Evolutionary conservation across 345 rosid species (phyloP).

Genomic region (Ricinus communis): DNA sequence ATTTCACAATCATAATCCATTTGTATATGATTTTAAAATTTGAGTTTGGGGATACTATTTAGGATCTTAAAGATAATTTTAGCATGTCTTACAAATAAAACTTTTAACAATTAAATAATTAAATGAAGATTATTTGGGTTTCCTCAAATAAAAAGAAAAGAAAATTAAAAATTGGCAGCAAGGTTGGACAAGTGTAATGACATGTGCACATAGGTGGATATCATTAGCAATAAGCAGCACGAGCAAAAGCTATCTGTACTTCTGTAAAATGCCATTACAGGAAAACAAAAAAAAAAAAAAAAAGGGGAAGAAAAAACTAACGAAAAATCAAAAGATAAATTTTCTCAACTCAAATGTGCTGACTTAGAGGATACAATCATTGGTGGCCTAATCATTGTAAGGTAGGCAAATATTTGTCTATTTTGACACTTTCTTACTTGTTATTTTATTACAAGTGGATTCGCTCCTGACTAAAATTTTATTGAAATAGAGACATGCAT

Average conservation of each 20-base stretch:
- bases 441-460: too few relatives aligned
- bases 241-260: neutral
- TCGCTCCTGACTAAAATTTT: too few relatives aligned
- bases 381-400: neutral
- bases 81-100: too few relatives aligned
- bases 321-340: neutral
- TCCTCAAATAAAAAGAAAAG: too few relatives aligned
- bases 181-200: neutral
- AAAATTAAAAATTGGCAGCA: too few relatives aligned
- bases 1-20: too few relatives aligned
- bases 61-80: too few relatives aligned
- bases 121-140: neutral
- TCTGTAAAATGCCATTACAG: neutral
- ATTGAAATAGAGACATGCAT: too few relatives aligned
- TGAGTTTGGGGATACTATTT: too few relatives aligned
- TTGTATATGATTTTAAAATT: too few relatives aligned
- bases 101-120: neutral
- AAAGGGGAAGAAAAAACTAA: neutral
- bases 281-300: neutral
- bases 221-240: neutral
- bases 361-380: neutral
- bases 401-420: neutral
- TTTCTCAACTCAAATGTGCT: neutral
- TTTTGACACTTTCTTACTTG: neutral
- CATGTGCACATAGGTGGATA: constrained; percentile 25